Evolutionary conservation across 805 yeast species (phyloP).

Genomic region (Zygotorulaspora sp.): DNA sequence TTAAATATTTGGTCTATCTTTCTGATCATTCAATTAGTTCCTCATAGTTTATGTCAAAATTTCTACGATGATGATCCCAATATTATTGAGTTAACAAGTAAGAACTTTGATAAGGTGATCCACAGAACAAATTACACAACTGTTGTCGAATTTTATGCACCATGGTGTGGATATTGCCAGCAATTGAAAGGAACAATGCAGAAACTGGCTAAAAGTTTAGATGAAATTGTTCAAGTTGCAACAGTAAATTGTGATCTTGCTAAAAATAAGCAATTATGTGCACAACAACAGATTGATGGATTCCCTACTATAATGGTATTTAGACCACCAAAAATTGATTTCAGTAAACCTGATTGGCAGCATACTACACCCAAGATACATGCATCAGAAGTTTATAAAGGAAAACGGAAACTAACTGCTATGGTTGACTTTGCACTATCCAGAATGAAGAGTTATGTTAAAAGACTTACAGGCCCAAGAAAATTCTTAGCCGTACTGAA

Average conservation of each 20-base stretch:
- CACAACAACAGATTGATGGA: conserved; percentile 60
- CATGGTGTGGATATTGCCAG: conserved; percentile 97
- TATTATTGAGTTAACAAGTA: conserved; percentile 52
- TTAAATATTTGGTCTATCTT: conserved; percentile 3
- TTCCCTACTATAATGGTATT: conserved; percentile 82
- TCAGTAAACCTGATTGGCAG: conserved; percentile 23
- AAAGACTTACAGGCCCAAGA: conserved; percentile 40
- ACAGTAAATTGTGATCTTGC: conserved; percentile 83
- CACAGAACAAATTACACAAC: conserved; percentile 70
- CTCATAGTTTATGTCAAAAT: conserved; percentile 19
- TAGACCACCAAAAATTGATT: conserved; percentile 66
- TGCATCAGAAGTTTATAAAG: conserved; percentile 54
- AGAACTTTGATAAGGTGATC: conserved; percentile 62
- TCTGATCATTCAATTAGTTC: conserved; percentile 4
- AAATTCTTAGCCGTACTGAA: conserved; percentile 30
- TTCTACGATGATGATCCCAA: conserved; percentile 35
- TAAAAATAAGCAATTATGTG: conserved; percentile 64
- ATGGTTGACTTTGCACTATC: conserved; percentile 52
- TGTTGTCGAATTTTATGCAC: conserved; percentile 87
- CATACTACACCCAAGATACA: conserved; percentile 31
- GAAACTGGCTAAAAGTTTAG: conserved; percentile 58
- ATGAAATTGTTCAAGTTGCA: conserved; percentile 59
- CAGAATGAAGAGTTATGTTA: conserved; percentile 62
- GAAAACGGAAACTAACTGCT: conserved; percentile 54
- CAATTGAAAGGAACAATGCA: conserved; percentile 59